These are phyloP conservation scores for Fraxinus baroniana DNA, from an alignment of 305 asterid species.

Conservation along the genomic window DNA sequence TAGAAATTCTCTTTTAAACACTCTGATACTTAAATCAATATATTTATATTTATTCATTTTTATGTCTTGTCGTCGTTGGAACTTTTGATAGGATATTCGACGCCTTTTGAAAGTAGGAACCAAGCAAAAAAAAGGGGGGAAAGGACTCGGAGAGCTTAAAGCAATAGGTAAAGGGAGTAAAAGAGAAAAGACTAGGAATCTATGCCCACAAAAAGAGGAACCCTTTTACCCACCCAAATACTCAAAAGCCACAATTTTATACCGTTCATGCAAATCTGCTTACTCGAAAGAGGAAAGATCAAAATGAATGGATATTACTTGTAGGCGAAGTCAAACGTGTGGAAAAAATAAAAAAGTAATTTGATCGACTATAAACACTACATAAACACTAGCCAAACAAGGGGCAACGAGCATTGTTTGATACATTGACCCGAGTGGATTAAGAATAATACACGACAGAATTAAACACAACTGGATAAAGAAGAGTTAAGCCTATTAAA, in stretches of 20 bases:
- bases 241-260: neutral
- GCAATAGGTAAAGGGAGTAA: neutral
- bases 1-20: neutral
- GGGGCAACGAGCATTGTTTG: neutral
- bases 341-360: neutral
- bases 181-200: neutral
- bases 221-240: neutral
- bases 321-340: neutral
- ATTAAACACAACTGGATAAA: neutral
- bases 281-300: neutral
- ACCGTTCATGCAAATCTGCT: neutral
- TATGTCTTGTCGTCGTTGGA: neutral
- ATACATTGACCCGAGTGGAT: neutral
- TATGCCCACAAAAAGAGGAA: constrained; percentile 19
- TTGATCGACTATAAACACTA: neutral
- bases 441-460: neutral
- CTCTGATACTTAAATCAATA: neutral
- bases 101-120: neutral
- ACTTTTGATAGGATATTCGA: neutral
- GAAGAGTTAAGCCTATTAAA: neutral
- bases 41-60: no score
- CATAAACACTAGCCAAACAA: neutral
- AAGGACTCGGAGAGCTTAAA: neutral
- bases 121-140: neutral
- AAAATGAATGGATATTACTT: neutral